phyloP scores from a whole-genome alignment of 2,329 filamentous ascomycete genomes.

The Paraconiothyrium sp. region DNA sequence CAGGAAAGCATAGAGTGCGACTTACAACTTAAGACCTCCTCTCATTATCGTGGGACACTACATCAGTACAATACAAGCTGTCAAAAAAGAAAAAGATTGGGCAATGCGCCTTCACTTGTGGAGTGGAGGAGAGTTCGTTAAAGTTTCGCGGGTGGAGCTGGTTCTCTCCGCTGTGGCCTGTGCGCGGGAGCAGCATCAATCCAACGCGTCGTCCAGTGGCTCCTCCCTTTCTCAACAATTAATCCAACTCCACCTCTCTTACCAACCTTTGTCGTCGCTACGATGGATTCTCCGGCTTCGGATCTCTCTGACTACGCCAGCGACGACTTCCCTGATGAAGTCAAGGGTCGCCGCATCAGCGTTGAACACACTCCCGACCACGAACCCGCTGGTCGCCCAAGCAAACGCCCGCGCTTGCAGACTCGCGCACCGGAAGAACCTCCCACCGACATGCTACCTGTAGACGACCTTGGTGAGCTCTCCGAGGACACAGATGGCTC shows the following conservation, averaged over 20 bases:
- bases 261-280: conserved; percentile 4
- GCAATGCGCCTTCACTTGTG: background rate
- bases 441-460: conserved; percentile 27
- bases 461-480: conserved; percentile 68
- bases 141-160: conserved; percentile 1
- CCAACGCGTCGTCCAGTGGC: conserved; percentile 5
- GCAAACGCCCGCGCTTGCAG: conserved; percentile 50
- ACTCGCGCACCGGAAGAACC: conserved; percentile 46
- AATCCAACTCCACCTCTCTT: conserved; percentile 5
- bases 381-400: conserved; percentile 54
- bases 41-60: background rate
- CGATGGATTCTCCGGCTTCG: conserved; percentile 66
- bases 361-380: conserved; percentile 54
- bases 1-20: background rate
- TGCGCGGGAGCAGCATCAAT: conserved; percentile 3
- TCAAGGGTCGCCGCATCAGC: conserved; percentile 59
- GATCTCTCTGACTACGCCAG: conserved; percentile 72
- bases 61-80: background rate
- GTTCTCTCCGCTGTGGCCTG: conserved; percentile 5
- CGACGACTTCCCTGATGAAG: conserved; percentile 69
- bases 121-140: conserved; percentile 3
- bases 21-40: conserved; percentile 5
- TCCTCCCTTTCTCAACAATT: conserved; percentile 11
- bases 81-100: background rate
- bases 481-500: conserved; percentile 90